Percentiles rank a stretch among this genome's conserved stretches.
Evolutionary conservation across 2,329 filamentous ascomycete genomes (phyloP).

Genomic region (Aureobasidium sp.): DNA sequence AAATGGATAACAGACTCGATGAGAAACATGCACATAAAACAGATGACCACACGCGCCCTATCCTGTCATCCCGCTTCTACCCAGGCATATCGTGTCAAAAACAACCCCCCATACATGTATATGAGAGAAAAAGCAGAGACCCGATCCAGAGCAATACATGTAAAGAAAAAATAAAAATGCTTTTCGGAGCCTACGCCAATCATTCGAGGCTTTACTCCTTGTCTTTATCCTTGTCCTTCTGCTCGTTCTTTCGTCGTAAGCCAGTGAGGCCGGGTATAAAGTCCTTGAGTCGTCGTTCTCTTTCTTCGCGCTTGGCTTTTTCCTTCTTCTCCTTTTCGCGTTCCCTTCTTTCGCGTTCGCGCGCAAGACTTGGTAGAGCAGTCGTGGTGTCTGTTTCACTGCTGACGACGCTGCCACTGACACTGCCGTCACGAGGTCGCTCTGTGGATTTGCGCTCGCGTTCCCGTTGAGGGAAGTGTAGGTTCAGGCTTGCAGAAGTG

Average conservation of each 20-base stretch:
- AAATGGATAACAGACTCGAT: background rate
- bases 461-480: background rate
- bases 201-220: background rate
- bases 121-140: background rate
- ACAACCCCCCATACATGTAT: background rate
- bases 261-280: conserved; percentile 29
- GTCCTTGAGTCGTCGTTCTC: conserved; percentile 33
- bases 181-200: conserved; percentile 6
- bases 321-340: conserved; percentile 21
- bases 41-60: background rate
- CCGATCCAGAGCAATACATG: background rate
- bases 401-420: conserved; percentile 25
- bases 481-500: conserved; percentile 2
- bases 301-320: conserved; percentile 32
- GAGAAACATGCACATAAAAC: background rate
- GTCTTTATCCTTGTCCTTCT: conserved; percentile 23
- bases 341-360: conserved; percentile 24
- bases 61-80: background rate
- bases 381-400: conserved; percentile 29
- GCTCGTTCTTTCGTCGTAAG: conserved; percentile 22
- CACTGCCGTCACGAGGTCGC: conserved; percentile 21
- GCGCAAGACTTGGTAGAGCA: conserved; percentile 25
- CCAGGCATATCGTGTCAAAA: background rate
- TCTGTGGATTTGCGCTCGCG: conserved; percentile 8
- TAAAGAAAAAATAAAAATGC: background rate